Percentiles rank a stretch among this genome's conserved stretches.
phyloP scores from a whole-genome alignment of 768 basidiomycete genomes.

The Rhizopogon roseolus region DNA sequence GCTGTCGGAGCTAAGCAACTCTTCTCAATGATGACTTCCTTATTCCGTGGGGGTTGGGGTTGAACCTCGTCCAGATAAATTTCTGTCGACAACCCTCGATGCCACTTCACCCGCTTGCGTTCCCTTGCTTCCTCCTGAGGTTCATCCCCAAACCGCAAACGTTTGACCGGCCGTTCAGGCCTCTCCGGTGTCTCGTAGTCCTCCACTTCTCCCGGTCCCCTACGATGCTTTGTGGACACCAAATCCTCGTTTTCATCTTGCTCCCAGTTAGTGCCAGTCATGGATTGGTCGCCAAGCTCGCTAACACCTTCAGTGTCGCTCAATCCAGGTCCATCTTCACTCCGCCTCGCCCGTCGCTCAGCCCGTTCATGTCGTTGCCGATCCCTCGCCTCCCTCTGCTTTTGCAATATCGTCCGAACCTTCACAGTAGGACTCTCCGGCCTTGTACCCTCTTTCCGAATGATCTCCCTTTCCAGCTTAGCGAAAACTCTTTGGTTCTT shows the following conservation, averaged over 20 bases:
- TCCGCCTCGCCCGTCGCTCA: conserved; percentile 49
- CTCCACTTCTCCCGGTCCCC: conserved; percentile 78
- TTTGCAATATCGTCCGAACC: conserved; percentile 61
- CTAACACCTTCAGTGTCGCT: conserved; percentile 27
- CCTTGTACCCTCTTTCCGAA: conserved; percentile 62
- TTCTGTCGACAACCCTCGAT: conserved; percentile 58
- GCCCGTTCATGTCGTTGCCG: conserved; percentile 55
- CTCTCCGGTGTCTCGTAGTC: conserved; percentile 68
- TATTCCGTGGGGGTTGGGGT: conserved; percentile 39
- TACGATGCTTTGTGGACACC: conserved; percentile 36
- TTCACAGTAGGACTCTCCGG: conserved; percentile 81
- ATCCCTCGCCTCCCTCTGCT: conserved; percentile 59
- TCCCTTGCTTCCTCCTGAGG: conserved; percentile 23
- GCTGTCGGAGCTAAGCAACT: conserved; percentile 66
- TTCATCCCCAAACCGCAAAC: conserved; percentile 31
- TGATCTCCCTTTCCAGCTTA: conserved; percentile 63
- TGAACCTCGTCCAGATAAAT: conserved; percentile 62
- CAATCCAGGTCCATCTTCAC: conserved; percentile 24
- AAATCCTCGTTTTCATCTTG: conserved; percentile 24
- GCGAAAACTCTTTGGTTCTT: conserved; percentile 66
- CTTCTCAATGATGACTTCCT: conserved; percentile 40
- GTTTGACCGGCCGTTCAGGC: conserved; percentile 36
- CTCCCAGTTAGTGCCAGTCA: conserved; percentile 2
- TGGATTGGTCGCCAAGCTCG: conserved; percentile 5
- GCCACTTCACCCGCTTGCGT: conserved; percentile 72